Evolutionary conservation across 2,329 filamentous ascomycete genomes (phyloP), one percentile per base, ranked within the genome.

Genomic region (Diaporthe vaccinii): DNA sequence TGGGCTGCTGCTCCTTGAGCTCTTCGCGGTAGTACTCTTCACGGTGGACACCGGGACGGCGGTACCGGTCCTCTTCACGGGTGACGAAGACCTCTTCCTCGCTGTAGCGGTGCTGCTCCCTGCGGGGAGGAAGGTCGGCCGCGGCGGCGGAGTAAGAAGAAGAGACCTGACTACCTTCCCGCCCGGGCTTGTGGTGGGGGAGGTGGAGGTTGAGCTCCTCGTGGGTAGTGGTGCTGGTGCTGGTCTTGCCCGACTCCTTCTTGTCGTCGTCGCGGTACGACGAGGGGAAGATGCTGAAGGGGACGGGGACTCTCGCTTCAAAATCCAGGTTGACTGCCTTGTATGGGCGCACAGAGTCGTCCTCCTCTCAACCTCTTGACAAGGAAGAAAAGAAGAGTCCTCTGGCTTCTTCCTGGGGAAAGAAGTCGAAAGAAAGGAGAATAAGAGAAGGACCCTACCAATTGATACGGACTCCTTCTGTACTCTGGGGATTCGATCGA

Each of bases 271-370:
- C 71, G 58, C 74, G 71, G 92, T 98, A 98, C 88, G 95, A 95
- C 88, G 95, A 98, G 90, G 96, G 96, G 93, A 98, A 98, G 94
- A 98, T 94, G 94, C 95, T 98, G 93, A 98, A 98, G 89, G 96
- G 96, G 89, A 98, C 97, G 91, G 96, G 95, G 89, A 98, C 94
- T 89, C 95, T 94, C 89, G 96, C 95, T 94, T 98, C 96, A 97
- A 98, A 98, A 95, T 98, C 96, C 96, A 98, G 96, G 91, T 95
- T 98, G 95, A 89, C 95, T 93, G 93, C 92, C 93, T 94, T 92
- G 88, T 81, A 80, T 81, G 84, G 83, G 84, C 82, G 81, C 75
- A 6, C 75, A 84, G 83, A 85, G 84, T 85, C 81, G 81, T 85
- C 84, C 86, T 83, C 84, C 84, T 82, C 81, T 85, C 84, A 80